Evolutionary conservation across 2,329 filamentous ascomycete genomes (phyloP).

Genomic region (Huntiella decipiens): DNA sequence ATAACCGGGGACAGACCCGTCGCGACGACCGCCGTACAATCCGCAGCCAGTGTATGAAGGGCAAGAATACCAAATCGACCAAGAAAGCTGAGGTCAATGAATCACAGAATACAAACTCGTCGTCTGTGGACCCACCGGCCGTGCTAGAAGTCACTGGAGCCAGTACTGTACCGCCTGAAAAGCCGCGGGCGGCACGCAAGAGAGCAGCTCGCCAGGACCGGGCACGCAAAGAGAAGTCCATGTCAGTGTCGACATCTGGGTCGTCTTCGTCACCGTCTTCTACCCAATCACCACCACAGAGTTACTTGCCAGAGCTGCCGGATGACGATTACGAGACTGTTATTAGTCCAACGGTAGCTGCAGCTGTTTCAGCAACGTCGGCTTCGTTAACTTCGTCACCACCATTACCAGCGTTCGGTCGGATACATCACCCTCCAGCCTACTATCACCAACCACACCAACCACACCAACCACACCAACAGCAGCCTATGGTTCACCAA

Average conservation of each 20-base stretch:
- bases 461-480: no score
- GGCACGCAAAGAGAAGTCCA: background rate
- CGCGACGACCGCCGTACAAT: slow-evolving; percentile 11
- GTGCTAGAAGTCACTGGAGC: background rate
- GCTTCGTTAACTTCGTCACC: no score
- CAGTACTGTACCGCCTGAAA: background rate
- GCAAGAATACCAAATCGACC: slow-evolving; percentile 8
- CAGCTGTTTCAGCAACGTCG: no score
- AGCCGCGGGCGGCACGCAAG: background rate
- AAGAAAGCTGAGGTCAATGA: background rate
- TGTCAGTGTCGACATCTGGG: no score
- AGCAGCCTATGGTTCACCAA: background rate
- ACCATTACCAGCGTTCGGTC: no score
- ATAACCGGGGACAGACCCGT: slow-evolving; percentile 11
- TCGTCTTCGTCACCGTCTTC: background rate
- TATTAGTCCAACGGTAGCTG: background rate
- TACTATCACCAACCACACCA: no score
- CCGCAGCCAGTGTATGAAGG: slow-evolving; percentile 11
- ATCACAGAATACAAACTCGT: background rate
- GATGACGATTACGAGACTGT: background rate
- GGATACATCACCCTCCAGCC: no score
- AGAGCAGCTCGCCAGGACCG: background rate
- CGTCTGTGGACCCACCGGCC: no score
- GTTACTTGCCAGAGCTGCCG: background rate
- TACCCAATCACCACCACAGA: background rate